Conservation (phyloP, 2,329 filamentous ascomycete genomes). For the Fusarium sp. region DNA sequence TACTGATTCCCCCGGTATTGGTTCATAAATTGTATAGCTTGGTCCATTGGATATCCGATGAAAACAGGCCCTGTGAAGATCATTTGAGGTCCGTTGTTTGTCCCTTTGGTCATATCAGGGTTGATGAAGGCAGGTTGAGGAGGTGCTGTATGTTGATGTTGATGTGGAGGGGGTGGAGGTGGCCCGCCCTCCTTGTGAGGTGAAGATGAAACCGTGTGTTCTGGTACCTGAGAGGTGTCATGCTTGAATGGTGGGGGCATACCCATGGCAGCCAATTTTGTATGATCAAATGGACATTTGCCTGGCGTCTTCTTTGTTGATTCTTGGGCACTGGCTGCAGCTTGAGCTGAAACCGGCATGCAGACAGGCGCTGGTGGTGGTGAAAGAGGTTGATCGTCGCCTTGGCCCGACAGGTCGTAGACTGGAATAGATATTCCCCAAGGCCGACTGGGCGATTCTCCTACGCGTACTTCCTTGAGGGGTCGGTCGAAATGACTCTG, state of each 20-base stretch:
- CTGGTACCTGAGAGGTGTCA: constrained; percentile 21
- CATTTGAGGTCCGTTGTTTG: constrained; percentile 69
- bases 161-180: constrained; percentile 20
- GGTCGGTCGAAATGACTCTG: constrained; percentile 84
- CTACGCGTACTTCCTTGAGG: constrained; percentile 89
- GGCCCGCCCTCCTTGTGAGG: constrained; percentile 39
- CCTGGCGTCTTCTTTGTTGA: constrained; percentile 50
- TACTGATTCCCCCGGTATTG: constrained; percentile 57
- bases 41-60: constrained; percentile 87
- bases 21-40: constrained; percentile 81
- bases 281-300: constrained; percentile 71
- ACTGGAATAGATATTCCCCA: constrained; percentile 90
- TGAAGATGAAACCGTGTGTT: constrained; percentile 29
- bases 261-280: constrained; percentile 56
- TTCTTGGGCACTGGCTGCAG: constrained; percentile 41
- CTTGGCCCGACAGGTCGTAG: constrained; percentile 56
- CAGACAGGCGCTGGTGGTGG: constrained; percentile 69
- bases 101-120: constrained; percentile 51
- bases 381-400: constrained; percentile 60
- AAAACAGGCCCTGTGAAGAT: constrained; percentile 94
- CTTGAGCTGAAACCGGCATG: constrained; percentile 55
- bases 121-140: constrained; percentile 66
- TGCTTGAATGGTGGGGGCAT: constrained; percentile 30
- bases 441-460: constrained; percentile 90
- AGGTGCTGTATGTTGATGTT: constrained; percentile 25